Conservation (phyloP, 1,284 basidiomycete genomes). For the Microbotryum silenes-acaulis region DNA sequence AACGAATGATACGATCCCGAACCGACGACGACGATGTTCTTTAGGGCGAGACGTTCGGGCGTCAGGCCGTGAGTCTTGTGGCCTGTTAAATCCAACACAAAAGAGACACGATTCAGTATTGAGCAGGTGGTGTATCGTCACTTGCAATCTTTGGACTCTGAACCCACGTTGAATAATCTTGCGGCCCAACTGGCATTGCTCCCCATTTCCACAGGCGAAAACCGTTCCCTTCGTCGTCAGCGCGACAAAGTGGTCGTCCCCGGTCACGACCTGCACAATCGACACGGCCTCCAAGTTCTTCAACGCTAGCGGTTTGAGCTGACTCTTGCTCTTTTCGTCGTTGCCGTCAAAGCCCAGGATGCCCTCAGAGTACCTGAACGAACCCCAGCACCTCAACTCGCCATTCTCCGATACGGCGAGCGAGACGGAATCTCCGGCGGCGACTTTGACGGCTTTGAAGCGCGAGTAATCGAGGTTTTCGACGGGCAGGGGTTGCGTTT, state of each 20-base stretch:
- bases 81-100: slow-evolving; percentile 36
- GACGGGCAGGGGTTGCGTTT: slow-evolving; percentile 62
- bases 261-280: slow-evolving; percentile 66
- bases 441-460: slow-evolving; percentile 64
- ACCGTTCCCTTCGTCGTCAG: slow-evolving; percentile 76
- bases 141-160: too few species aligned
- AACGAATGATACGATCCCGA: slow-evolving; percentile 80
- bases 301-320: slow-evolving; percentile 45
- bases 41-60: slow-evolving; percentile 69
- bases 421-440: slow-evolving; percentile 40
- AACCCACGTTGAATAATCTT: slow-evolving; percentile 55
- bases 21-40: slow-evolving; percentile 67
- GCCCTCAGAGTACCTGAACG: slow-evolving; percentile 76
- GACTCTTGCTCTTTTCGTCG: slow-evolving; percentile 41
- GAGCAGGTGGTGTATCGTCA: neutral
- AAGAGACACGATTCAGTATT: slow-evolving; percentile 2
- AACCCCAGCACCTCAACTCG: slow-evolving; percentile 80
- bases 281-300: slow-evolving; percentile 47
- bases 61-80: slow-evolving; percentile 73
- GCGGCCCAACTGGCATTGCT: slow-evolving; percentile 44
- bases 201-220: slow-evolving; percentile 70
- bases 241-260: slow-evolving; percentile 78
- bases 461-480: slow-evolving; percentile 43
- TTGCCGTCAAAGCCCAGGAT: slow-evolving; percentile 73
- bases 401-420: slow-evolving; percentile 46